Base-by-base conservation (phyloP, 2,329 filamentous ascomycete species). In the Amauroascus niger region DNA sequence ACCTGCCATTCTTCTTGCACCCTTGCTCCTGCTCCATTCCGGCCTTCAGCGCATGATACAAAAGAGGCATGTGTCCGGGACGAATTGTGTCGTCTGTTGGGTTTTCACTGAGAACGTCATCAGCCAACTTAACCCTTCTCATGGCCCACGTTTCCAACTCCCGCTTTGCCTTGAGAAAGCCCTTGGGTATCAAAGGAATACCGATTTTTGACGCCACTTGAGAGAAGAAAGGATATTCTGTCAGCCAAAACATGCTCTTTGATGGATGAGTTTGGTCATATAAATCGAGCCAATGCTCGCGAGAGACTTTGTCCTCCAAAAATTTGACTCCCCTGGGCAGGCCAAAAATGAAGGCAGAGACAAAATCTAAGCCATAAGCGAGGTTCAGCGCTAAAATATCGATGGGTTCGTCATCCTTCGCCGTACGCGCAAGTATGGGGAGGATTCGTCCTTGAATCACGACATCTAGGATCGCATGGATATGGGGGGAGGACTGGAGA, bases 331-430 rank as follows among this genome's bases (percentile, higher is more conserved):
- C 69, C 52, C 75, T 73, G 3, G 67, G 60, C 5, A 84, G 64
- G 1, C 86, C 86, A 60, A 88, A 88, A 39, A 86, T 74, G 63
- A 86, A 87, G 0, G 78, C 76, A 0, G 83, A 79, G 18, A 87
- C 81, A 58, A 86, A 79, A 64, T 89, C 86, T 82, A 88, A 86
- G 2, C 83, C 82, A 0, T 79, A 71, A 0, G 80, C 82, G 59
- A 80, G 78, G 59, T 84, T 82, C 9, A 86, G 64, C 2, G 78
- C 76, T 54, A 80, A 74, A 8, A 83, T 74, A 54, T 84, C 49
- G n/a, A 70, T 35, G 1, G 62, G 52, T 9, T 61, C 58, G 22
- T 54, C 52, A 0, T 49, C 51, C 18, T 43, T 40, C 0, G 61
- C 64, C 7, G 61, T 37, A 47, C 61, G 7, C 24, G 60, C 47